Evolutionary conservation across 148 eudicot species (phyloP), one percentile per base, ranked within the genome.

Genomic region (Spergularia bocconei): DNA sequence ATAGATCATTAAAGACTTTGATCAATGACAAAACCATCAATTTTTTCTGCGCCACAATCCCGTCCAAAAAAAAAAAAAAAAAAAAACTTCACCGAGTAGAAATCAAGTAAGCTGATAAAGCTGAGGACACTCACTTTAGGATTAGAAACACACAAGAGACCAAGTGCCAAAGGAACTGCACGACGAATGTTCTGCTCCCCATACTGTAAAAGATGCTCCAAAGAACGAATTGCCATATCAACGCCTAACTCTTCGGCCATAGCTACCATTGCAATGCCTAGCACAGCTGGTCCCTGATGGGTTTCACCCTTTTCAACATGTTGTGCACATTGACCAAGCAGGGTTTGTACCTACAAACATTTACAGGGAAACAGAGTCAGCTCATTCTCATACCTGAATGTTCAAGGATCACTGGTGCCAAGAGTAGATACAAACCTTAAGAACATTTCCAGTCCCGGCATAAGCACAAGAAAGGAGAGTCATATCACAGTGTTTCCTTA

Each of bases 381-480:
- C 11, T 67, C 36, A 23, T 38, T 25, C 13, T 75, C 20, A 57
- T 4, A 38, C 33, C 23, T 33, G 59, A 67, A 70, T 19, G 44
- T 55, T 52, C 48, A 53, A 47, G 54, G 21, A 25, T 8, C 9
- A 2, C 48, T 44, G 48, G 9, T 58, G 54, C 53, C 55, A 36
- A 74, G 71, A 11, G 58, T 38, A 15, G 44, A 16, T 50, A 69
- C 51, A 23, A 60, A 92, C 99, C 99, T 95, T 95, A 19, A 92
- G 90, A 70, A 95, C 99, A 71, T 95, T 90, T 73, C 99, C 97
- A 8, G 97, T 92, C 75, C 99, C 99, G 72, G 99, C 99, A 84
- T 92, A 95, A 65, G 99, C 99, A 89, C 97, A 95, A 62, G 99
- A 90, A 64, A 89, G 89, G 70, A 95, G 85, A 71, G 93, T 92